These are phyloP conservation scores for Trypanosoma mega DNA, from an alignment of 208 protist genomes.

Conservation along the genomic window DNA sequence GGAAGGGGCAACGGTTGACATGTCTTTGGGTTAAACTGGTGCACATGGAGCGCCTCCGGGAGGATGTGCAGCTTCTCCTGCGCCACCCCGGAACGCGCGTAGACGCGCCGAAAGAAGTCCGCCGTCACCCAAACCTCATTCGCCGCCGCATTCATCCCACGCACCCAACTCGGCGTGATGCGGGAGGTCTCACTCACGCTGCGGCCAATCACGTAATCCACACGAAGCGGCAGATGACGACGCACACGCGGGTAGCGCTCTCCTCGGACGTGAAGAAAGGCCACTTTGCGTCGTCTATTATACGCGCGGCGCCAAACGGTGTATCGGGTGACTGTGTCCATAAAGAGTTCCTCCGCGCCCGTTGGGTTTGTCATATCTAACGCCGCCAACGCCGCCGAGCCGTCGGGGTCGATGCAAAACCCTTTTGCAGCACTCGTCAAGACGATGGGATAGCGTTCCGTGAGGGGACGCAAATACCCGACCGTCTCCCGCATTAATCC, in stretches of 20 bases:
- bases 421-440: not conserved
- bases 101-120: conserved; percentile 46
- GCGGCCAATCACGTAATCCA: conserved; percentile 24
- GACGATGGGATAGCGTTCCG: conserved; percentile 35
- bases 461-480: conserved; percentile 36
- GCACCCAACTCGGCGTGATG: conserved; percentile 24
- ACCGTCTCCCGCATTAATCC: conserved; percentile 34
- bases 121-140: conserved; percentile 61
- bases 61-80: conserved; percentile 29
- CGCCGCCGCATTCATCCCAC: conserved; percentile 9
- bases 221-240: not conserved
- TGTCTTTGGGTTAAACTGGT: conserved; percentile 40
- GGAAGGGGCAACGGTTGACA: conserved; percentile 14
- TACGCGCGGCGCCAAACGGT: not conserved
- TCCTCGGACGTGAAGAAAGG: conserved; percentile 30
- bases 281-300: conserved; percentile 3
- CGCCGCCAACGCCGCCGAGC: not conserved
- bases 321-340: not conserved
- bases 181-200: conserved; percentile 52
- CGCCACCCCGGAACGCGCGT: conserved; percentile 29
- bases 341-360: not conserved
- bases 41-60: conserved; percentile 56
- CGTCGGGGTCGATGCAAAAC: not conserved
- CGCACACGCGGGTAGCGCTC: not conserved
- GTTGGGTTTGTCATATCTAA: conserved; percentile 10